Evolutionary conservation across 805 yeast genomes (phyloP), one percentile per base, ranked within the genome.

Genomic region (Spathaspora sp.): DNA sequence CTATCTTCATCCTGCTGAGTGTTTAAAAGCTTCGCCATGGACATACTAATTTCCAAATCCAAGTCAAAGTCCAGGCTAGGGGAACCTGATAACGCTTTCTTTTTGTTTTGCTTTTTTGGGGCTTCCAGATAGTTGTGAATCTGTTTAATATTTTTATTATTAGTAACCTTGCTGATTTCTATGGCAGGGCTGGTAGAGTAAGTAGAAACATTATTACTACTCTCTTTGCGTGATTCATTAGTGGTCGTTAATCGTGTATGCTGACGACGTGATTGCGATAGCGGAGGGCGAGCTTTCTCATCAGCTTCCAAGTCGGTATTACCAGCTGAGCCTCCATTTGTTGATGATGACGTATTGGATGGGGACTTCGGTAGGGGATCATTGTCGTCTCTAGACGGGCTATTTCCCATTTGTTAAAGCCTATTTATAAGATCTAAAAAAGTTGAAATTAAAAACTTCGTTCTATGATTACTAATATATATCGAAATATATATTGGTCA

Each of bases 321-420:
- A 57, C 75, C 76, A 49, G 69, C 60, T 47, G 60, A 49, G 46
- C 59, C 56, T 47, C 56, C 60, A 46, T 66, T 48, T 32, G 56
- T 50, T 40, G 51, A 44, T 40, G 51, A 44, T 48, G 50, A 55
- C 47, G 55, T 47, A 49, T 53, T 58, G 54, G 71, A 60, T 53
- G 72, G 69, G 62, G 63, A 62, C 57, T 63, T 71, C 77, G 78
- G 76, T 68, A 70, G 76, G 63, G 76, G 73, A 50, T 74, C 78
- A 70, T 72, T 42, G 46, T 66, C 78, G 68, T 72, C 66, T 64
- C 72, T 73, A 54, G 86, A 81, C 75, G 86, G 86, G 85, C 81
- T 81, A 72, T 80, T 81, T 71, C 87, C 86, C 86, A 81, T 81
- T 62, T 31, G 47, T 42, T 19, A 42, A 42, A 35, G 17, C 40